Base-by-base conservation (phyloP, 1,139 yeast genomes). In the Yamadazyma dendronema region DNA sequence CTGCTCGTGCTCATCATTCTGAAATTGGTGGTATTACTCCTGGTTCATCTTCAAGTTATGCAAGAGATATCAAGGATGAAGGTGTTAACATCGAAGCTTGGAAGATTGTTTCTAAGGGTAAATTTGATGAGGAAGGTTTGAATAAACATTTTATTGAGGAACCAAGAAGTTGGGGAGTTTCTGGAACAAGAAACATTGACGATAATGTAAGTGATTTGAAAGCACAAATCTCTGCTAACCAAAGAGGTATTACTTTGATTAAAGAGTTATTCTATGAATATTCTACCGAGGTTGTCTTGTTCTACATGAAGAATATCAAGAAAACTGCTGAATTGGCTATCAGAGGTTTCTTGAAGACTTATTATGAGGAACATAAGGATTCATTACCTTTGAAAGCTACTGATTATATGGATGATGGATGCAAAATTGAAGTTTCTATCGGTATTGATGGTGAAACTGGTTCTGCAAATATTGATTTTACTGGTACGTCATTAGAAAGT, bases 1-100 rank as follows among this genome's bases (percentile, higher is more conserved):
- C n/a, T n/a, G n/a, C n/a, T n/a, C n/a, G n/a, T n/a, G n/a, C 84
- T 8, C 86, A 80, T 51, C 85, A 80, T 50, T 76, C 84, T 4
- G 86, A 80, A 50, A 79, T 80, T 49, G 86, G 86, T 28, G 85
- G 86, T 24, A 62, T 77, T 34, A 59, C 78, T 16, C 83, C 86
- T 1, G 86, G 86, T 1, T 79, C 85, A 1, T 77, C 79, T 72
- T 81, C 84, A 3, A 80, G 84, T 4, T 72, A 73, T 46, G 77
- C 84, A 15, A 74, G 73, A 44, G 80, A 72, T 47, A 58, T 80
- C 17, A 76, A 74, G 65, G 79, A 80, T 50, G 86, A 80, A 54
- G 86, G 86, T 29, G 85, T 82, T 7, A 68, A 76, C 35, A 76
- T 80, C 40, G 65, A 67, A 41, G 72, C 79, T 4, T 76, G 74